Percentiles rank a stretch among this genome's conserved stretches.
Evolutionary conservation across 2,329 filamentous ascomycete species (phyloP).

Genomic region (Neonectria faginata): DNA sequence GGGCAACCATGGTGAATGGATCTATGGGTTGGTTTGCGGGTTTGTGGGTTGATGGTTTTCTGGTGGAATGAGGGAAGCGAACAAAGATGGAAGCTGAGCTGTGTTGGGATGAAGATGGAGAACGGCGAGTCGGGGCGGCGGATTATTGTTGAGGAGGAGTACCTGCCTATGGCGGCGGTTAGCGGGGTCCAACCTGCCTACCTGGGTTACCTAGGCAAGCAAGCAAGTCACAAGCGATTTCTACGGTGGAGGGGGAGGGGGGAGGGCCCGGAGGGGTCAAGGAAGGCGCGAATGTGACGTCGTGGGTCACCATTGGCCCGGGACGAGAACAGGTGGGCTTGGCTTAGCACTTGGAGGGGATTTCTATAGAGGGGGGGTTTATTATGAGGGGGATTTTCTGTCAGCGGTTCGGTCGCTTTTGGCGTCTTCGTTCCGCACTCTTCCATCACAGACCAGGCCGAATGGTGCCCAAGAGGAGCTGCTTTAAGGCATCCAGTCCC

Average conservation of each 20-base stretch:
- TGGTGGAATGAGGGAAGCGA: neutral
- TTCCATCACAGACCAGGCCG: neutral
- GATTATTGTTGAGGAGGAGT: conserved; percentile 30
- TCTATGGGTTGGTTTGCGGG: conserved; percentile 20
- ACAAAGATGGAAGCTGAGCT: conserved; percentile 16
- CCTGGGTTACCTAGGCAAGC: neutral
- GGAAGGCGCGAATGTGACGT: conserved; percentile 23
- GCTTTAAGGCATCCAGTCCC: neutral
- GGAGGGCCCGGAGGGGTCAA: conserved; percentile 4
- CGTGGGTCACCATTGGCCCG: conserved; percentile 25
- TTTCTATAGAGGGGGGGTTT: too few relatives aligned
- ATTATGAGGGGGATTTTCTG: conserved; percentile 1
- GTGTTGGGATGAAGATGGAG: conserved; percentile 24
- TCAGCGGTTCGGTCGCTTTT: neutral
- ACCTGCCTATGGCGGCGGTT: conserved; percentile 15
- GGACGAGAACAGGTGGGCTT: conserved; percentile 7
- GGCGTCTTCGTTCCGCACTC: neutral
- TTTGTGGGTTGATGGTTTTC: conserved; percentile 1
- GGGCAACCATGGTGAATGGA: conserved; percentile 55
- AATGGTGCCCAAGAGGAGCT: neutral
- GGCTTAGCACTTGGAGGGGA: neutral
- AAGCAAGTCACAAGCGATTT: conserved; percentile 25
- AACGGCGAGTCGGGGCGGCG: conserved; percentile 23
- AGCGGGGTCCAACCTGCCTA: conserved; percentile 18
- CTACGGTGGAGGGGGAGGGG: conserved; percentile 17